Evolutionary conservation across 2,329 filamentous ascomycete genomes (phyloP), one percentile per base, ranked within the genome.

Genomic region (Hypoxylon sp.): DNA sequence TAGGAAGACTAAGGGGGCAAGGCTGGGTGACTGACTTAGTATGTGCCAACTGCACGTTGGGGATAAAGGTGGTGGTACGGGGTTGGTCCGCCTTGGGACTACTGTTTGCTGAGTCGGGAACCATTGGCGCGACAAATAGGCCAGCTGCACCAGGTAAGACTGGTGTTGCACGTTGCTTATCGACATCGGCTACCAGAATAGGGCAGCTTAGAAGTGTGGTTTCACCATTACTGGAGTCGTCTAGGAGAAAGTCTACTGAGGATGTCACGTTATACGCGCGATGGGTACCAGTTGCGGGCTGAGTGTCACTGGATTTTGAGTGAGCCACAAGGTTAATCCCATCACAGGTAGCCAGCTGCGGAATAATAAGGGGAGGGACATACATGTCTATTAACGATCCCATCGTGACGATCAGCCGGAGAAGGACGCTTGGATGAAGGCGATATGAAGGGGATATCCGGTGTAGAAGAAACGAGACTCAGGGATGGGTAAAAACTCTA

Each of bases 361-460:
- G 14, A 10, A n/a, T 17, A 33, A n/a, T 13, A 17, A 10, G 17
- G 35, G 29, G 26, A 42, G 14, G 4, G 39, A 46, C 66, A 24
- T 60, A 66, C 63, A 69, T 26, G 50, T 66, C 51, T 53, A 69
- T 61, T 22, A 67, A 53, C 1, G 14, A n/a, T 5, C 58, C 59
- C 59, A 59, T 63, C 9, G 14, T 35, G 54, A 19, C 24, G 33
- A 10, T 53, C 11, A n/a, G 35, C 19, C 3, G 39, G 13, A 22
- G 14, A 31, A 51, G 11, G 19, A 5, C 50, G n/a, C 17, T 22
- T 59, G 26, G 19, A 37, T 24, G 22, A 14, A 10, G 11, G 42
- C 46, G 14, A 37, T 35, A 6, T 39, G 54, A 39, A 44, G 13
- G 24, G 8, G 52, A 10, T 39, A 39, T n/a, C 35, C 5, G 8